Percentiles rank a stretch among this genome's conserved stretches.
Conservation (phyloP, 169 alveolate genomes). For the Plasmodium billcollinsi region DNA sequence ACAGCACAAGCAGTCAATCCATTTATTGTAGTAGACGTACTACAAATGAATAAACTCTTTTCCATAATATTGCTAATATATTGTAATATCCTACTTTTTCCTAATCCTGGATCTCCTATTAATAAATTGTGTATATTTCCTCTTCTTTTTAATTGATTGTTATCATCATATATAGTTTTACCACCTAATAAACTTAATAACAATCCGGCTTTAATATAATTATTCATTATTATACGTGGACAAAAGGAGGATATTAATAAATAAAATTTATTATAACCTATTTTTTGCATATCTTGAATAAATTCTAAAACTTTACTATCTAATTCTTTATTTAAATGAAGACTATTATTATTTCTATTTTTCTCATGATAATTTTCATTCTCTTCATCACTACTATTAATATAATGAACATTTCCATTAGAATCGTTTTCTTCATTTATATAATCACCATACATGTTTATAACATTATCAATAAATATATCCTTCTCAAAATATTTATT, state of each 20-base stretch:
- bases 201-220: constrained; percentile 79
- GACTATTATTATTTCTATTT: constrained; percentile 1
- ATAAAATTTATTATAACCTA: constrained; percentile 80
- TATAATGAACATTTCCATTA: neutral
- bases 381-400: neutral
- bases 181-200: constrained; percentile 82
- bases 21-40: constrained; percentile 90
- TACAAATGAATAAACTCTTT: constrained; percentile 81
- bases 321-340: constrained; percentile 6
- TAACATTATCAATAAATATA: neutral
- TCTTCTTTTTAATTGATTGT: constrained; percentile 64
- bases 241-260: constrained; percentile 81
- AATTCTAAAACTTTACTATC: constrained; percentile 53
- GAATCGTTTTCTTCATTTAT: constrained; percentile 15
- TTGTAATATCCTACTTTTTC: constrained; percentile 80
- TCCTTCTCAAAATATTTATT: too few relatives aligned
- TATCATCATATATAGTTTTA: constrained; percentile 78
- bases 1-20: constrained; percentile 93
- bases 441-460: constrained; percentile 58
- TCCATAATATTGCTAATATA: constrained; percentile 77
- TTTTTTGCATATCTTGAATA: constrained; percentile 78
- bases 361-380: neutral
- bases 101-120: constrained; percentile 84
- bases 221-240: constrained; percentile 72
- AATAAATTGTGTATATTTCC: constrained; percentile 81